Base-by-base conservation (phyloP, 805 yeast species). In the Zygosaccharomyces kombuchaensis region DNA sequence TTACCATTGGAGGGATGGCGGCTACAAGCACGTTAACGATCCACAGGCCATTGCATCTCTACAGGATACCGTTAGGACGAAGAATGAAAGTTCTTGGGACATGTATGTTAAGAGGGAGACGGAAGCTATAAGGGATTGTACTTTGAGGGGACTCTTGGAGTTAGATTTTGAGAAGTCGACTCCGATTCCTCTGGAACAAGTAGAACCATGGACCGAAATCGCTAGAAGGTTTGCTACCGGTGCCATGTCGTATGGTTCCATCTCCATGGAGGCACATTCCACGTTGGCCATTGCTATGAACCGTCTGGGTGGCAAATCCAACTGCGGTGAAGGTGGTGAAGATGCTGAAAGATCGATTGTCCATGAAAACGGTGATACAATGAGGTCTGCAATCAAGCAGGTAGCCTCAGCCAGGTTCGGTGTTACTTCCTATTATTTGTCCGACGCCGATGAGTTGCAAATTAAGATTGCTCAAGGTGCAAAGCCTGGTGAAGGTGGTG, bases 401-500 rank as follows among this genome's bases (percentile, higher is more conserved):
- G 85, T 91, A 66, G 99, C 99, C 12, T 88, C 96, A 36, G 97
- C 97, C 57, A 80, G 99, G 70, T 91, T 91, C 62, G 99, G 99
- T 75, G 99, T 91, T 42, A 91, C 99, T 3, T 88, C 97, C 2
- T 80, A 84, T 69, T 91, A 93, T 67, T 75, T 91, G 59, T 81
- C 96, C 30, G 98, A 91, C 70, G 96, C 98, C 35, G 98, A 91
- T 61, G 98, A 91, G 72, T 80, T 91, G 53, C 99, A 91, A 71
- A 93, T 91, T 68, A 91, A 91, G 73, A 89, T 91, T 90, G 98
- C 98, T 8, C 99, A 91, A 72, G 98, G 99, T 72, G 99, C 99
- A 45, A 91, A 91, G 71, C 98, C 98, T 9, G 99, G 98, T 73
- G 98, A 93, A 75, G 99, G 99, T 76, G 99, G 99, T 76, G 98